Conservation (phyloP, 2,329 filamentous ascomycete genomes). For the Thermothelomyces thermophilus region DNA sequence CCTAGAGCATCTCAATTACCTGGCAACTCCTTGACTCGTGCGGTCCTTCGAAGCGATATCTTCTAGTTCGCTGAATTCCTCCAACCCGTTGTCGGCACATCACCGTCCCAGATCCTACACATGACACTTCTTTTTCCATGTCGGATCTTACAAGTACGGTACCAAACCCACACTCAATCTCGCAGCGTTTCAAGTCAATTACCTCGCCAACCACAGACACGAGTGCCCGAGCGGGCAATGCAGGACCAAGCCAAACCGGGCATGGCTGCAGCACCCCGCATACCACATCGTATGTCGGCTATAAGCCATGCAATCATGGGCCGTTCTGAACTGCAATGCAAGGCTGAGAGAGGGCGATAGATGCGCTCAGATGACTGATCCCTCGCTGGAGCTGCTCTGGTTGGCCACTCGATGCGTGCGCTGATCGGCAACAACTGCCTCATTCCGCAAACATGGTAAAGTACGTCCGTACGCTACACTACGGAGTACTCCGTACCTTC, state of each 20-base stretch:
- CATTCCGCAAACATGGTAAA: neutral
- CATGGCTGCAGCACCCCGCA: constrained; percentile 10
- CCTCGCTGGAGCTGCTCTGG: neutral
- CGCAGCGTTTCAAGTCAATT: constrained; percentile 19
- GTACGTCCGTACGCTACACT: no score
- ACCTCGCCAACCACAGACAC: neutral
- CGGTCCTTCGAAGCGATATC: no score
- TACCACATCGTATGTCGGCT: neutral
- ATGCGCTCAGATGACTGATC: neutral
- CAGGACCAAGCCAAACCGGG: neutral
- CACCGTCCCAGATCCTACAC: neutral
- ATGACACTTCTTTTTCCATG: no score
- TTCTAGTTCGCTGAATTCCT: no score
- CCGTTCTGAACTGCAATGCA: neutral
- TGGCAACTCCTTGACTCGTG: no score
- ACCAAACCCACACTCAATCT: constrained; percentile 6
- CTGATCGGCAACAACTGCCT: constrained; percentile 8
- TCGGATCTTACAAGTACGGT: neutral
- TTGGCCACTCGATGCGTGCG: neutral
- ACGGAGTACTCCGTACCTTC: no score
- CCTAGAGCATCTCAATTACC: no score
- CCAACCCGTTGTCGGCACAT: neutral
- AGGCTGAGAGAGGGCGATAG: neutral
- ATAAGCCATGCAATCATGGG: neutral
- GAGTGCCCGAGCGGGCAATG: neutral